A percentile compares a stretch with the other conserved stretches of the same genome.
Conservation (phyloP, 169 alveolate species). For the Babesia gibsoni region DNA sequence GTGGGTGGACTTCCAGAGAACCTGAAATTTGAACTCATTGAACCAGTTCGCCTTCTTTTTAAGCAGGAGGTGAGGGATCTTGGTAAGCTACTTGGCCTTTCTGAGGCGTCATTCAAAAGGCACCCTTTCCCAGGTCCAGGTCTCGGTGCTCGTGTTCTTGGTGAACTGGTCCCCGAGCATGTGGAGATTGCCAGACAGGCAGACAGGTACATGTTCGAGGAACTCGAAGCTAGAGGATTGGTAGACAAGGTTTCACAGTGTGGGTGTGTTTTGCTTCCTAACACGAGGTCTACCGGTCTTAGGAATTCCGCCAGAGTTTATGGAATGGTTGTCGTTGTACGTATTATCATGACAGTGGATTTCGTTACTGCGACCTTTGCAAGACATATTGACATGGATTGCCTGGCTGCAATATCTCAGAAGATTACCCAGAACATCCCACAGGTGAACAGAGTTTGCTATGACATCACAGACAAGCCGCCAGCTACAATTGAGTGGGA, state of each 20-base stretch:
- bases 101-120: slow-evolving; percentile 65
- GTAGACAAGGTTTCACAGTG: slow-evolving; percentile 69
- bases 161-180: slow-evolving; percentile 67
- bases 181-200: slow-evolving; percentile 72
- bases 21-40: slow-evolving; percentile 69
- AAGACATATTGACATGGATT: slow-evolving; percentile 62
- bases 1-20: slow-evolving; percentile 76
- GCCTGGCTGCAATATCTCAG: slow-evolving; percentile 65
- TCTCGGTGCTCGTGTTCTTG: slow-evolving; percentile 71
- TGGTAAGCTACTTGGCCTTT: slow-evolving; percentile 63
- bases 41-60: slow-evolving; percentile 71
- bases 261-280: slow-evolving; percentile 66
- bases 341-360: slow-evolving; percentile 69
- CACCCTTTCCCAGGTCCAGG: slow-evolving; percentile 82
- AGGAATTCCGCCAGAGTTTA: slow-evolving; percentile 70
- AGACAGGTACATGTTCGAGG: slow-evolving; percentile 68
- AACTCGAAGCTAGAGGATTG: slow-evolving; percentile 45
- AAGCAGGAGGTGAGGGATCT: slow-evolving; percentile 74
- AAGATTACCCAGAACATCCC: slow-evolving; percentile 67
- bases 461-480: slow-evolving; percentile 74
- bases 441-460: slow-evolving; percentile 70
- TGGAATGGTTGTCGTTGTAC: slow-evolving; percentile 66
- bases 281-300: slow-evolving; percentile 62
- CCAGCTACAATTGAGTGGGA: slow-evolving; percentile 78
- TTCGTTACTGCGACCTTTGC: slow-evolving; percentile 72